phyloP scores from a whole-genome alignment of 495 filamentous ascomycete genomes.

The Xylaria palmicola region DNA sequence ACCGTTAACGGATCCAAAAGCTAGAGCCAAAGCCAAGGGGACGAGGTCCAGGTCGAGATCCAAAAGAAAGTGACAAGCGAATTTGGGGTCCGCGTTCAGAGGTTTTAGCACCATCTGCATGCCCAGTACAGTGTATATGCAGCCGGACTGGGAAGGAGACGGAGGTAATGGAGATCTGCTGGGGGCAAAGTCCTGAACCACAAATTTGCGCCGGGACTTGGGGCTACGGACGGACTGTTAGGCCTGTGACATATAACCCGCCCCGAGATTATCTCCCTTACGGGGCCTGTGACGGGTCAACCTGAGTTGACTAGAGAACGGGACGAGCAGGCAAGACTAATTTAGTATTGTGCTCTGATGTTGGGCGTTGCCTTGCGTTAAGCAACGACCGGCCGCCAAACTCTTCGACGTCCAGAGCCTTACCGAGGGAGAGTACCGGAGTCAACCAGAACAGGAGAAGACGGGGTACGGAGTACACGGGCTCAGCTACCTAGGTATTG shows the following conservation, averaged over 20 bases:
- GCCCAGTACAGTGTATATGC: constrained; percentile 42
- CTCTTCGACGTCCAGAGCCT: constrained; percentile 20
- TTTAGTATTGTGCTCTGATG: constrained; percentile 7
- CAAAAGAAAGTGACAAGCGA: constrained; percentile 36
- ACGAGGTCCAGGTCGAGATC: constrained; percentile 38
- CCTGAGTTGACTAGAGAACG: constrained; percentile 10
- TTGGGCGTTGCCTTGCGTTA: not conserved
- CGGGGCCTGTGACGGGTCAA: constrained; percentile 13
- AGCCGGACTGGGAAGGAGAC: constrained; percentile 56
- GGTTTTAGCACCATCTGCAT: constrained; percentile 46
- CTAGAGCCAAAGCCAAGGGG: constrained; percentile 33
- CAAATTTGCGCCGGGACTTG: constrained; percentile 34
- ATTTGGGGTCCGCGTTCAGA: constrained; percentile 38
- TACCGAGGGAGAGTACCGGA: constrained; percentile 11
- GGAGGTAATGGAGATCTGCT: constrained; percentile 49
- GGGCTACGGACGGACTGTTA: constrained; percentile 16
- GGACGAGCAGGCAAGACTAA: constrained; percentile 9
- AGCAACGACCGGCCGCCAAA: constrained; percentile 24
- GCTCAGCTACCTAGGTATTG: not conserved
- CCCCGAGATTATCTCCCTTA: constrained; percentile 11
- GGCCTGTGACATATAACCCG: constrained; percentile 22
- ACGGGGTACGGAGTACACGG: not conserved
- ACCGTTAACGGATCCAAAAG: constrained; percentile 33
- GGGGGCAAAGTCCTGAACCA: constrained; percentile 32
- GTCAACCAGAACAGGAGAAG: constrained; percentile 7